These are phyloP conservation scores for Solanum sejunctum DNA, from an alignment of 257 asterid genomes.

Conservation along the genomic window DNA sequence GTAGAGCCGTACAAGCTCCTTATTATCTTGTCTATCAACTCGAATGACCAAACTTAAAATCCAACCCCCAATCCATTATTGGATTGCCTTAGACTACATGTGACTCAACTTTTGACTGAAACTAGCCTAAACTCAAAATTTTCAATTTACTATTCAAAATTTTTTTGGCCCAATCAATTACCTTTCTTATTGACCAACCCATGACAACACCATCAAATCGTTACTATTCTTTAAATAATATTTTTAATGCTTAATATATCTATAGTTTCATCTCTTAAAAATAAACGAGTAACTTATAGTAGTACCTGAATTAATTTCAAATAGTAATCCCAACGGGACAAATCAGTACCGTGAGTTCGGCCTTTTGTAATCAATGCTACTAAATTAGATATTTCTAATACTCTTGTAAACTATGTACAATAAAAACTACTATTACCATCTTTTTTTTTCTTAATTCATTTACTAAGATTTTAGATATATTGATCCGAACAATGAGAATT, in stretches of 20 bases:
- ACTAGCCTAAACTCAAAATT: too few relatives aligned
- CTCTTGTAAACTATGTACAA: not conserved
- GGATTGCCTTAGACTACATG: too few relatives aligned
- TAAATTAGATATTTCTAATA: not conserved
- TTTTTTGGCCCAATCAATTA: too few relatives aligned
- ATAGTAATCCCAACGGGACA: not conserved
- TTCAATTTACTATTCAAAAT: too few relatives aligned
- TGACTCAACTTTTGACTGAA: too few relatives aligned
- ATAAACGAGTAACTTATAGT: not conserved
- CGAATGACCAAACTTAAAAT: too few relatives aligned
- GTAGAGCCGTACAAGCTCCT: too few relatives aligned
- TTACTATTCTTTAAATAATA: not conserved
- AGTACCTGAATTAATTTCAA: not conserved
- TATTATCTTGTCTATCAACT: too few relatives aligned
- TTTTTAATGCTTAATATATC: not conserved
- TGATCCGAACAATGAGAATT: not conserved
- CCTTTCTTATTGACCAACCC: too few relatives aligned
- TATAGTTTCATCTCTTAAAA: not conserved
- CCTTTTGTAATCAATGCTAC: not conserved
- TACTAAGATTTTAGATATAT: not conserved
- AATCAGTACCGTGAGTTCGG: not conserved
- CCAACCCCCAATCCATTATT: too few relatives aligned
- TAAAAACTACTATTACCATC: not conserved
- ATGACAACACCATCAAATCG: too few relatives aligned
- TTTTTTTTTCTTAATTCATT: not conserved